Conservation (phyloP, 78 protist genomes). For the Planoprotostelium fungivorum region DNA sequence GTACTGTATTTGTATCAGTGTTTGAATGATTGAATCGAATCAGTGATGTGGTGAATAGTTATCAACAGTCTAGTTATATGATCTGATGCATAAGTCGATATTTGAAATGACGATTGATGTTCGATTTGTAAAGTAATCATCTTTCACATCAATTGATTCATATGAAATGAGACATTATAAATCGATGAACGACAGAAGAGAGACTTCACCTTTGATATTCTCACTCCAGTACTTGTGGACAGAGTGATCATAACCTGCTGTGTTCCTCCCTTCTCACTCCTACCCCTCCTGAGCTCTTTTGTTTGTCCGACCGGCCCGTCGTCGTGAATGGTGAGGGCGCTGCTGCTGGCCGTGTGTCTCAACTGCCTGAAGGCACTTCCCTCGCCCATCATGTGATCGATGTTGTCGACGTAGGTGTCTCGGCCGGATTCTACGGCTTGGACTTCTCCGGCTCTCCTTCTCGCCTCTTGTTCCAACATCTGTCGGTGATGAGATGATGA, state of each 20-base stretch:
- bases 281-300: neutral
- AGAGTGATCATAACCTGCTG: neutral
- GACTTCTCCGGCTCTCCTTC: neutral
- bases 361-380: neutral
- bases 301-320: neutral
- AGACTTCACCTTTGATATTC: neutral
- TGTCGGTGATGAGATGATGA: too few relatives aligned
- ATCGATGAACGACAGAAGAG: too few relatives aligned
- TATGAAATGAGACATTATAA: too few relatives aligned
- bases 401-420: neutral
- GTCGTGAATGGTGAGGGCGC: neutral
- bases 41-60: too few relatives aligned
- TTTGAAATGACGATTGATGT: too few relatives aligned
- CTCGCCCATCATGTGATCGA: neutral
- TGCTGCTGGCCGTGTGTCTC: neutral
- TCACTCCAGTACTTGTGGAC: neutral
- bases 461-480: neutral
- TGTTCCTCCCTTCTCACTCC: neutral
- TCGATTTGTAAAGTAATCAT: neutral
- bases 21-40: too few relatives aligned
- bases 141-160: too few relatives aligned
- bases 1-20: neutral
- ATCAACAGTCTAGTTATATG: too few relatives aligned
- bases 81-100: too few relatives aligned
- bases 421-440: neutral